phyloP scores from a whole-genome alignment of 306 rosid genomes.

The Biancaea sappan region DNA sequence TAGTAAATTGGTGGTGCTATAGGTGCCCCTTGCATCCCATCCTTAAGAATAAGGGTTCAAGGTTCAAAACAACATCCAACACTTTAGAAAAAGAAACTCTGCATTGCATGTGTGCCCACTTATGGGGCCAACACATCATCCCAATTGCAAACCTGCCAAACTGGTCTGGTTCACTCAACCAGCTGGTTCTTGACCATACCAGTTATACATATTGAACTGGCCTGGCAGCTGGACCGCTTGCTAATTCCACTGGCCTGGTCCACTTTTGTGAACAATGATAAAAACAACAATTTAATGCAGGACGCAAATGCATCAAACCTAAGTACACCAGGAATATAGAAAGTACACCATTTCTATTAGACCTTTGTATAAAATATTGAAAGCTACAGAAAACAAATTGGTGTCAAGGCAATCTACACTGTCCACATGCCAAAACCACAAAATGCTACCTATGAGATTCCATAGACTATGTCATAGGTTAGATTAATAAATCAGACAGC shows the following conservation, averaged over 20 bases:
- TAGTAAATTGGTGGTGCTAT: background rate
- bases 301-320: background rate
- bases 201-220: background rate
- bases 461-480: background rate
- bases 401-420: background rate
- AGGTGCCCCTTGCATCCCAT: background rate
- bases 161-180: background rate
- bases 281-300: background rate
- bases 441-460: background rate
- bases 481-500: constrained; percentile 1
- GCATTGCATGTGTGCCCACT: no score
- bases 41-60: background rate
- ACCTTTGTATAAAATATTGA: background rate
- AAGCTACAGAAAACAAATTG: background rate
- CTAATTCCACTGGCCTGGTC: background rate
- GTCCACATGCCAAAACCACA: background rate
- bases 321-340: background rate
- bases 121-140: background rate
- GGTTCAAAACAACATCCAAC: background rate
- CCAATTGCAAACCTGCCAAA: background rate
- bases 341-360: background rate
- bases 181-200: background rate
- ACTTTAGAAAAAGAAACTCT: no score
- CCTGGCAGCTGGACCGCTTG: background rate
- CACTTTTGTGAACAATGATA: background rate